Percentiles rank a stretch among this genome's conserved stretches.
phyloP scores from a whole-genome alignment of 805 yeast genomes.

The Yamadazyma nakazawae region DNA sequence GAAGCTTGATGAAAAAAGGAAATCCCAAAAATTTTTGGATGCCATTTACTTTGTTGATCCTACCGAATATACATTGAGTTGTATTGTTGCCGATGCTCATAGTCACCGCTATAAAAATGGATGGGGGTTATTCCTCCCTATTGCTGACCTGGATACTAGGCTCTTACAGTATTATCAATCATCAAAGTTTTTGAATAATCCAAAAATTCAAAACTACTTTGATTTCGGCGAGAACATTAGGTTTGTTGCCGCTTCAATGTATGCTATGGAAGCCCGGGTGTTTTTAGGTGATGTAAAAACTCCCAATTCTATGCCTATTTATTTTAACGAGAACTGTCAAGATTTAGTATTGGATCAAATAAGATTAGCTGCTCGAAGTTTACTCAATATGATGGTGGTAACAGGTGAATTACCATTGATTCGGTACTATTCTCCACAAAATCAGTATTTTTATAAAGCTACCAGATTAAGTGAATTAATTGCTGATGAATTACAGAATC shows the following conservation, averaged over 20 bases:
- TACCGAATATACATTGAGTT: conserved; percentile 60
- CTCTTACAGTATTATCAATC: conserved; percentile 15
- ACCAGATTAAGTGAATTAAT: conserved; percentile 62
- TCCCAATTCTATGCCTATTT: conserved; percentile 63
- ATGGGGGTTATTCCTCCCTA: conserved; percentile 70
- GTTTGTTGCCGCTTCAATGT: conserved; percentile 38
- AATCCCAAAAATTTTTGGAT: conserved; percentile 61
- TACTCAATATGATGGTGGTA: conserved; percentile 69
- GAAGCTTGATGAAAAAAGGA: conserved; percentile 57
- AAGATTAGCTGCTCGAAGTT: conserved; percentile 54
- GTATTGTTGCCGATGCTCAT: conserved; percentile 70
- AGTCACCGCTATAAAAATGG: conserved; percentile 76
- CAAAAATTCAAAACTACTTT: conserved; percentile 29
- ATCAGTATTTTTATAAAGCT: conserved; percentile 48
- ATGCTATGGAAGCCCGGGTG: conserved; percentile 66
- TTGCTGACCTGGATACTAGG: conserved; percentile 16
- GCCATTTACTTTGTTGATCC: conserved; percentile 82
- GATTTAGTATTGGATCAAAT: conserved; percentile 61
- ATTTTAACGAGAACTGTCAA: conserved; percentile 62
- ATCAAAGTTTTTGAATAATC: conserved; percentile 26
- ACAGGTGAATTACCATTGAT: conserved; percentile 89
- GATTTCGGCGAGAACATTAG: conserved; percentile 26
- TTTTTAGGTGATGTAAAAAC: conserved; percentile 60
- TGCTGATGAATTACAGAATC: conserved; percentile 68
- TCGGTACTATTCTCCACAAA: conserved; percentile 59